These are phyloP conservation scores for Calocybe gangraenosa DNA, from an alignment of 768 basidiomycete genomes.

Conservation along the genomic window DNA sequence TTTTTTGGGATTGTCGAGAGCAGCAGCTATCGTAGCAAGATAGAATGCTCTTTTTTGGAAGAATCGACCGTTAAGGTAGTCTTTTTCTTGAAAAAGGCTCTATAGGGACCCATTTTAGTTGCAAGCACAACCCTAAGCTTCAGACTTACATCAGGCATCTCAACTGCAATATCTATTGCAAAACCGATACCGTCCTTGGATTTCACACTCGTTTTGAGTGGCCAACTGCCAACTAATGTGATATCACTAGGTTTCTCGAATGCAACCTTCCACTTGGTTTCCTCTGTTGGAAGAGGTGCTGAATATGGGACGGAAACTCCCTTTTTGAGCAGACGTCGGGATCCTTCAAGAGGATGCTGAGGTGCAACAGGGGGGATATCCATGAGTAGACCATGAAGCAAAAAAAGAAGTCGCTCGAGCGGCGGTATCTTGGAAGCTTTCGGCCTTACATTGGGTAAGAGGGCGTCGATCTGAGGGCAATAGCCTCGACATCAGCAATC, in stretches of 20 bases:
- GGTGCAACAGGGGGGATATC: slow-evolving; percentile 53
- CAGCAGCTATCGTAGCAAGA: slow-evolving; percentile 71
- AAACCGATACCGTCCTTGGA: slow-evolving; percentile 61
- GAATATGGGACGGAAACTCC: slow-evolving; percentile 66
- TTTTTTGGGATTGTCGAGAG: slow-evolving; percentile 36
- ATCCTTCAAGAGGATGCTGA: slow-evolving; percentile 64
- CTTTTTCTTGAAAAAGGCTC: slow-evolving; percentile 93
- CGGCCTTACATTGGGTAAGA: slow-evolving; percentile 73
- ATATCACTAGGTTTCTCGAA: slow-evolving; percentile 79
- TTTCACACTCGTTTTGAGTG: slow-evolving; percentile 71
- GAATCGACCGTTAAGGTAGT: slow-evolving; percentile 83
- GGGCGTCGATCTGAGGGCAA: slow-evolving; percentile 64
- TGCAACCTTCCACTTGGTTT: slow-evolving; percentile 85
- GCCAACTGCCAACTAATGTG: slow-evolving; percentile 83
- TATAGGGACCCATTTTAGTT: slow-evolving; percentile 26
- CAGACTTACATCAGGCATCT: slow-evolving; percentile 77
- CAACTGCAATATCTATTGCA: slow-evolving; percentile 75
- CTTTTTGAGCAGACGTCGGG: slow-evolving; percentile 47
- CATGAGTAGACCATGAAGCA: slow-evolving; percentile 63
- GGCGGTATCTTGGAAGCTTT: slow-evolving; percentile 52
- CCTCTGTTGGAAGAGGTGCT: slow-evolving; percentile 65
- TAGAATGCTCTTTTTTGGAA: slow-evolving; percentile 93
- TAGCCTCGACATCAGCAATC: neutral
- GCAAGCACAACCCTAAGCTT: neutral
- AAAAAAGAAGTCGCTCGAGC: slow-evolving; percentile 64